phyloP scores from a whole-genome alignment of 2,329 filamentous ascomycete genomes.

The Zalaria obscura region DNA sequence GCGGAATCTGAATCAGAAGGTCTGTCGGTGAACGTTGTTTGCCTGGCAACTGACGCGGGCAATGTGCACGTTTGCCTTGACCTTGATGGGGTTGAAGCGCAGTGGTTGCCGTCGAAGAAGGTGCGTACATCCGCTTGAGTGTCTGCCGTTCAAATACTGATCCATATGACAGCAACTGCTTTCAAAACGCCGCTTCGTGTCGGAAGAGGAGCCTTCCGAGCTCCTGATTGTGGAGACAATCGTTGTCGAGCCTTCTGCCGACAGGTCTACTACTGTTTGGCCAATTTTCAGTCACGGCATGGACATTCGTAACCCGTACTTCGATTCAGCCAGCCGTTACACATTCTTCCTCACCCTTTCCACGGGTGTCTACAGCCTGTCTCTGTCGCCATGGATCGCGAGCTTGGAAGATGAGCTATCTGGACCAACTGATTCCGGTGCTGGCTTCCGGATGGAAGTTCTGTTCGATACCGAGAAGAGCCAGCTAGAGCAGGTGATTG shows the following conservation, averaged over 20 bases:
- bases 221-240: conserved; percentile 28
- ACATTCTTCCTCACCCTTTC: conserved; percentile 44
- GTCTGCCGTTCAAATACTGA: not conserved
- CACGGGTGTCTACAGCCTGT: conserved; percentile 39
- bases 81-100: conserved; percentile 45
- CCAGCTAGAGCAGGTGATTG: conserved; percentile 32
- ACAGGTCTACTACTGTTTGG: conserved; percentile 3
- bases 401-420: conserved; percentile 43
- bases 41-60: conserved; percentile 40
- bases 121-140: not conserved
- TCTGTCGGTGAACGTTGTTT: conserved; percentile 42
- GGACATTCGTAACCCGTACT: conserved; percentile 43
- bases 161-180: not conserved
- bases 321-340: conserved; percentile 35
- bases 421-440: conserved; percentile 34
- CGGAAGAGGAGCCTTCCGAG: conserved; percentile 11
- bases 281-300: conserved; percentile 12
- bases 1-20: conserved; percentile 31
- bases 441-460: conserved; percentile 41
- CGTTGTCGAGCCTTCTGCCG: conserved; percentile 13
- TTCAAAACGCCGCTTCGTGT: conserved; percentile 5
- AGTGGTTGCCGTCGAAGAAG: conserved; percentile 41
- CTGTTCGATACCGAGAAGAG: conserved; percentile 38
- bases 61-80: conserved; percentile 47
- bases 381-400: conserved; percentile 41